phyloP scores from a whole-genome alignment of 805 yeast genomes.

The Nakazawaea wyomingensis region DNA sequence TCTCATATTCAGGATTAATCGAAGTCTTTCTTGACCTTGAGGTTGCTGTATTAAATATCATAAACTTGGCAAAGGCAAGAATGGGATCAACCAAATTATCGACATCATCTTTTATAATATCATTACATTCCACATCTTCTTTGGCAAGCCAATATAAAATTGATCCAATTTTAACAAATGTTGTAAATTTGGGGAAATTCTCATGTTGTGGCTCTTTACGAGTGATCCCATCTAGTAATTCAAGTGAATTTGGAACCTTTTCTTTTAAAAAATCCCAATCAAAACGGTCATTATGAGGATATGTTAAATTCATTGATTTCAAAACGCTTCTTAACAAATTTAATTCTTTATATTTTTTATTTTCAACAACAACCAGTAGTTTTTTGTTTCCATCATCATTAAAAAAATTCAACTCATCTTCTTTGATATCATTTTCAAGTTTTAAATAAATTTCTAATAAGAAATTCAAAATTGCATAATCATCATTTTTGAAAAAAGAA shows the following conservation, averaged over 20 bases:
- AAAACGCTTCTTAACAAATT: not conserved
- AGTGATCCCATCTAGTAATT: not conserved
- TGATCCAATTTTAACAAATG: slow-evolving; percentile 1
- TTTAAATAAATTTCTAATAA: slow-evolving; percentile 2
- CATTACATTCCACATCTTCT: slow-evolving; percentile 10
- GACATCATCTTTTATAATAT: slow-evolving; percentile 5
- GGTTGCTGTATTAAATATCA: not conserved
- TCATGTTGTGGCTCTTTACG: not conserved
- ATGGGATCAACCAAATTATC: slow-evolving; percentile 4
- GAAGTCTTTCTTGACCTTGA: too few species aligned
- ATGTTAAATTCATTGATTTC: not conserved
- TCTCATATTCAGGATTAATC: too few species aligned
- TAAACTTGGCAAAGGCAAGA: slow-evolving; percentile 1
- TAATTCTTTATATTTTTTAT: too few species aligned
- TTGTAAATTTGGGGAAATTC: not conserved
- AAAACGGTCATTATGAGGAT: not conserved
- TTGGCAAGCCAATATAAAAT: slow-evolving; percentile 8
- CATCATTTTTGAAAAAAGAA: slow-evolving; percentile 2
- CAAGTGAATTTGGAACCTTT: not conserved
- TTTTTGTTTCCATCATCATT: too few species aligned
- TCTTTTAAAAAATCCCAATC: not conserved
- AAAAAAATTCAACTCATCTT: too few species aligned
- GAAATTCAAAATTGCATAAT: slow-evolving; percentile 3
- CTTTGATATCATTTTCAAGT: not conserved
- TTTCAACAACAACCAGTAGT: too few species aligned